Conservation (phyloP, 352 stramenopile genomes). For the Blastocystis sp. region DNA sequence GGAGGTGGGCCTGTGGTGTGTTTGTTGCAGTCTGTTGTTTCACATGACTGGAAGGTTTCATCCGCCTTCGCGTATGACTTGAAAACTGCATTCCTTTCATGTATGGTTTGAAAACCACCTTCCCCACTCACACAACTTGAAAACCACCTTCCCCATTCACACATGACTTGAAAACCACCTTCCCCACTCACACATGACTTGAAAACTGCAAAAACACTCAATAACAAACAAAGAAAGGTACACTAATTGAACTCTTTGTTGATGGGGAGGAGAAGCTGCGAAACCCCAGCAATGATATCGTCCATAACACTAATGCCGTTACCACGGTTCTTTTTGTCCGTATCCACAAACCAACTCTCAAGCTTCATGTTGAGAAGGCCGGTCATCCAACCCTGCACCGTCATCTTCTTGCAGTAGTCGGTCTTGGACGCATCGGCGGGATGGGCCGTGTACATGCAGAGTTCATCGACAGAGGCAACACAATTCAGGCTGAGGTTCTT, state of each 20-base stretch:
- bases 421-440: constrained; percentile 7
- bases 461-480: constrained; percentile 48
- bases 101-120: too few relatives aligned
- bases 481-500: constrained; percentile 62
- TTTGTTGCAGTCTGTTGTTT: too few relatives aligned
- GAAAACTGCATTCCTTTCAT: constrained; percentile 2
- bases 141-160: too few relatives aligned
- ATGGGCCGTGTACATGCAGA: constrained; percentile 46
- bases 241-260: constrained; percentile 28
- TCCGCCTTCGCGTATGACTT: too few relatives aligned
- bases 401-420: constrained; percentile 49
- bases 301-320: constrained; percentile 67
- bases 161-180: too few relatives aligned
- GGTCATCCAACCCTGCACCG: constrained; percentile 48
- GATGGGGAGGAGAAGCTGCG: constrained; percentile 29
- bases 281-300: constrained; percentile 63
- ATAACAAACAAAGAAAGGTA: background rate
- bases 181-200: too few relatives aligned
- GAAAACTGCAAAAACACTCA: constrained; percentile 17
- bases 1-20: too few relatives aligned
- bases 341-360: constrained; percentile 65
- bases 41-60: too few relatives aligned
- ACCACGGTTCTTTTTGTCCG: constrained; percentile 49
- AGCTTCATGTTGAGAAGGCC: constrained; percentile 40
- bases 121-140: too few relatives aligned